A percentile compares a stretch with the other conserved stretches of the same genome.
These are phyloP conservation scores for Starmerella gropengiesseri DNA, from an alignment of 805 yeast species.

Conservation along the genomic window DNA sequence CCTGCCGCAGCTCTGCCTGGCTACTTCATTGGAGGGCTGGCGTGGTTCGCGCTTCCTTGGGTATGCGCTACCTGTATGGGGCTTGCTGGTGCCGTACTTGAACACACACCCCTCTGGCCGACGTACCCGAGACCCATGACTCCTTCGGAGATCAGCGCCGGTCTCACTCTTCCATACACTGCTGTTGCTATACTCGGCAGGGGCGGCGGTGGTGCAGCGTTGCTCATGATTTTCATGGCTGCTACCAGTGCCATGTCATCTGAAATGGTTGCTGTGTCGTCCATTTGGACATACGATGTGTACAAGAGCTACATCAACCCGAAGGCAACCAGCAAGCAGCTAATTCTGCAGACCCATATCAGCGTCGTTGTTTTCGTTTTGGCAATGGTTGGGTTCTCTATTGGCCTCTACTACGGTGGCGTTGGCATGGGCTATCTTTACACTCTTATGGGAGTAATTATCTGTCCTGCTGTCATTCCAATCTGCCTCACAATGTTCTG, in stretches of 20 bases:
- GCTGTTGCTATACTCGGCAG: slow-evolving; percentile 77
- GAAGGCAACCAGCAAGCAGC: slow-evolving; percentile 58
- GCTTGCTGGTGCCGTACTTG: slow-evolving; percentile 66
- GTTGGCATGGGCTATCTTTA: slow-evolving; percentile 80
- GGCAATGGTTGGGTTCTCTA: slow-evolving; percentile 71
- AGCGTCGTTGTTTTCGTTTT: slow-evolving; percentile 51
- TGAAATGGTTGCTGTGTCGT: slow-evolving; percentile 78
- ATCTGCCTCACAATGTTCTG: slow-evolving; percentile 61
- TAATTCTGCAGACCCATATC: slow-evolving; percentile 57
- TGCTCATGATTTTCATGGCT: slow-evolving; percentile 78
- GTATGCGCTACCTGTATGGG: slow-evolving; percentile 78
- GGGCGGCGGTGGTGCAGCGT: slow-evolving; percentile 78
- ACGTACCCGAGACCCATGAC: slow-evolving; percentile 62
- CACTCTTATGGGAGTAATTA: slow-evolving; percentile 80
- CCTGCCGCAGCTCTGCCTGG: slow-evolving; percentile 83
- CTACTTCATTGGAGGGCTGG: slow-evolving; percentile 74
- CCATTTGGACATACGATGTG: slow-evolving; percentile 75
- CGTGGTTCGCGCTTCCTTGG: slow-evolving; percentile 88
- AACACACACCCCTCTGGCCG: slow-evolving; percentile 61
- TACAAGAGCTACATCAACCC: slow-evolving; percentile 75
- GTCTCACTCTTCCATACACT: slow-evolving; percentile 55
- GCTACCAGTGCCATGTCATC: slow-evolving; percentile 89
- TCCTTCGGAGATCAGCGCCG: slow-evolving; percentile 64
- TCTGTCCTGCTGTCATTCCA: slow-evolving; percentile 78
- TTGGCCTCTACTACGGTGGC: slow-evolving; percentile 70